phyloP scores from a whole-genome alignment of 768 basidiomycete genomes.

The Candolleomyces aberdarensis region DNA sequence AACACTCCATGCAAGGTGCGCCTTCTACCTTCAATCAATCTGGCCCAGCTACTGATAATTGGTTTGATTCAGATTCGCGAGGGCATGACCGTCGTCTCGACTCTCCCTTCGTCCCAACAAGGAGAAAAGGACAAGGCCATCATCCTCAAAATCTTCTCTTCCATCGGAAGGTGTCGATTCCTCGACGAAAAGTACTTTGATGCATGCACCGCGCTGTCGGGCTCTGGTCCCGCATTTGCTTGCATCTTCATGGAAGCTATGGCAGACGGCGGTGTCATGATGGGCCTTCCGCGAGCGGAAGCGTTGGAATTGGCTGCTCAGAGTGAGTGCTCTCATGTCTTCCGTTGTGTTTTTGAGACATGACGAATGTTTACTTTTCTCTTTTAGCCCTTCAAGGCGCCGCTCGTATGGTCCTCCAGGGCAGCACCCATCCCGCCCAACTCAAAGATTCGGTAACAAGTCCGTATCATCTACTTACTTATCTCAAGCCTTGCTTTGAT shows the following conservation, averaged over 20 bases:
- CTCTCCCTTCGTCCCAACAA: slow-evolving; percentile 50
- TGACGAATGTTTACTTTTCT: neutral
- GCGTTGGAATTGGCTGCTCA: slow-evolving; percentile 95
- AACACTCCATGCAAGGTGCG: slow-evolving; percentile 94
- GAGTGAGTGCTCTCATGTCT: slow-evolving; percentile 49
- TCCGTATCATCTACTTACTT: slow-evolving; percentile 35
- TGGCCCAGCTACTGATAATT: neutral
- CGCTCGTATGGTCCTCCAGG: slow-evolving; percentile 90
- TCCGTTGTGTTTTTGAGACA: neutral
- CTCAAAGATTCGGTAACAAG: slow-evolving; percentile 98
- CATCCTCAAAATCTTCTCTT: slow-evolving; percentile 92
- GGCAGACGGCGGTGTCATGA: slow-evolving; percentile 99
- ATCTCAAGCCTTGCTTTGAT: neutral
- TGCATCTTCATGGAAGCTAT: slow-evolving; percentile 97
- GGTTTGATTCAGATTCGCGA: slow-evolving; percentile 76
- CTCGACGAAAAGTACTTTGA: slow-evolving; percentile 99
- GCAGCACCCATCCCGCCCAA: slow-evolving; percentile 89
- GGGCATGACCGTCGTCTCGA: slow-evolving; percentile 95
- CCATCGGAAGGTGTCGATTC: slow-evolving; percentile 93
- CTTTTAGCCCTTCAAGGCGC: slow-evolving; percentile 87
- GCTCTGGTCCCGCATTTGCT: slow-evolving; percentile 95
- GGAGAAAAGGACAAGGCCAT: slow-evolving; percentile 64
- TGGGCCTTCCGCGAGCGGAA: slow-evolving; percentile 93
- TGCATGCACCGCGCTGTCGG: slow-evolving; percentile 94
- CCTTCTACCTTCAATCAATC: neutral